These are phyloP conservation scores for Gymnopilus junonius DNA, from an alignment of 768 basidiomycete species.

Conservation along the genomic window DNA sequence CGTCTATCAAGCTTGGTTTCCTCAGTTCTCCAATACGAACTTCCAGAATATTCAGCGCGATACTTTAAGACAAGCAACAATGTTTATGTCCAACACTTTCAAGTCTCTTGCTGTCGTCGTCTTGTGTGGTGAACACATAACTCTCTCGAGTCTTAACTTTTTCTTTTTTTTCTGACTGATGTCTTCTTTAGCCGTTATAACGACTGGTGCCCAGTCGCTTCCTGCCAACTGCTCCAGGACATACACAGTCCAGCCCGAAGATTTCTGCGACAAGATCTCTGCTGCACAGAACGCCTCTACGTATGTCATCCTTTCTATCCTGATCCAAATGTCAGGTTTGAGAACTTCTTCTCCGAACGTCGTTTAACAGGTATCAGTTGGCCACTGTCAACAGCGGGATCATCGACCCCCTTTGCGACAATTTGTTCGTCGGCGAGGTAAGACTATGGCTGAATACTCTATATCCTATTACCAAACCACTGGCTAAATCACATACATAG, in stretches of 20 bases:
- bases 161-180: not conserved
- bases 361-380: slow-evolving; percentile 53
- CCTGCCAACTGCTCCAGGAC: slow-evolving; percentile 45
- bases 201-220: not conserved
- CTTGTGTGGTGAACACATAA: slow-evolving; percentile 3
- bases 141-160: not conserved
- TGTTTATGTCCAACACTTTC: not conserved
- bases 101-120: not conserved
- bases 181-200: not conserved
- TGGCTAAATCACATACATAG: slow-evolving; percentile 28
- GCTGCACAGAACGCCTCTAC: slow-evolving; percentile 47
- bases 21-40: not conserved
- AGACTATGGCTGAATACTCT: not conserved
- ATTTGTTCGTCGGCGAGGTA: slow-evolving; percentile 57
- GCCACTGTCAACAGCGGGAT: slow-evolving; percentile 50
- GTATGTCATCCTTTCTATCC: slow-evolving; percentile 25
- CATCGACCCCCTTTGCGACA: slow-evolving; percentile 57
- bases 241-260: slow-evolving; percentile 50
- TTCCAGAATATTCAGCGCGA: not conserved
- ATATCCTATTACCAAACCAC: no score
- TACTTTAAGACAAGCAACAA: no score
- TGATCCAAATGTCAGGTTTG: not conserved
- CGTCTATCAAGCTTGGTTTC: not conserved
- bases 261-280: slow-evolving; percentile 60
- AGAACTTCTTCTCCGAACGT: not conserved